Percentiles rank a stretch among this genome's conserved stretches.
Evolutionary conservation across 805 yeast genomes (phyloP).

Genomic region (Cyberlindnera lachancei): DNA sequence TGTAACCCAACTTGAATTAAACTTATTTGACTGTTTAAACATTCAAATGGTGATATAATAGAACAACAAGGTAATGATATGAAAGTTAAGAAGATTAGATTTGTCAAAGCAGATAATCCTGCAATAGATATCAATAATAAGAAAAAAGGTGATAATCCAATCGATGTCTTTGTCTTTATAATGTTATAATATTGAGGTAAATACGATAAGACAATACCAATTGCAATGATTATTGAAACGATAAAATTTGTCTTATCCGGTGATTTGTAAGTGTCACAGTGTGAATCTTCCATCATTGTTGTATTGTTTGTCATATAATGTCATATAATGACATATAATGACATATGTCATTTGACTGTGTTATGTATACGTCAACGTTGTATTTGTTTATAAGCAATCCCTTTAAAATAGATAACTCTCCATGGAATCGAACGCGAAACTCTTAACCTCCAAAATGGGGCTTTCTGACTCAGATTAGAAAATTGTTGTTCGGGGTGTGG

Average conservation of each 20-base stretch:
- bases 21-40: slow-evolving; percentile 59
- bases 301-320: not conserved
- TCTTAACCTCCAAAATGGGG: no score
- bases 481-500: no score
- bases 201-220: slow-evolving; percentile 66
- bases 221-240: slow-evolving; percentile 45
- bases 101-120: slow-evolving; percentile 59
- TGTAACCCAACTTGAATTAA: slow-evolving; percentile 62
- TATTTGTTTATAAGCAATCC: no score
- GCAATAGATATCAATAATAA: slow-evolving; percentile 64
- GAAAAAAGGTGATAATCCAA: slow-evolving; percentile 71
- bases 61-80: slow-evolving; percentile 59
- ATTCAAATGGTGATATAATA: slow-evolving; percentile 42
- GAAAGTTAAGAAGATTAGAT: slow-evolving; percentile 53
- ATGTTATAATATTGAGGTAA: slow-evolving; percentile 69
- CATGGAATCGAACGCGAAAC: no score
- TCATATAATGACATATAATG: no score
- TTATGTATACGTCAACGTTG: no score
- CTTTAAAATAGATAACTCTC: no score
- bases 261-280: slow-evolving; percentile 19
- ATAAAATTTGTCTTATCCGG: slow-evolving; percentile 44
- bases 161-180: slow-evolving; percentile 50
- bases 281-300: not conserved
- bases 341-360: no score
- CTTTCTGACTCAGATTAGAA: no score